Evolutionary conservation across 768 basidiomycete genomes (phyloP).

Genomic region (Sarcomyxa edulis): DNA sequence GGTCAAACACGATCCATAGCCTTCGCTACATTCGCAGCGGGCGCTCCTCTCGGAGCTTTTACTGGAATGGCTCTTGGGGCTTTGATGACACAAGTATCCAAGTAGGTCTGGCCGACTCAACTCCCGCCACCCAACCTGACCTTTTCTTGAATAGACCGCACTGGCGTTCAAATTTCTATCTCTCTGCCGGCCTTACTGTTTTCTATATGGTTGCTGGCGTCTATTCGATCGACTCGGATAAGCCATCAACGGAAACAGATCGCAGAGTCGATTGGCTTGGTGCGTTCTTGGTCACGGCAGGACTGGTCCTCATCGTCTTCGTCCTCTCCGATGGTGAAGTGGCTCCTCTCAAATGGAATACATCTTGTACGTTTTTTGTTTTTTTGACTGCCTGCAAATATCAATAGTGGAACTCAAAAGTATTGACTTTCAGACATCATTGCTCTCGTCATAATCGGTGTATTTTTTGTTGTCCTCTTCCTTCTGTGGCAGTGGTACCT

Average conservation of each 20-base stretch:
- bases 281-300: slow-evolving; percentile 54
- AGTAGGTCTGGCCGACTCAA: slow-evolving; percentile 19
- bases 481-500: slow-evolving; percentile 62
- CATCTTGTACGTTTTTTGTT: slow-evolving; percentile 27
- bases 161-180: slow-evolving; percentile 65
- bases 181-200: slow-evolving; percentile 52
- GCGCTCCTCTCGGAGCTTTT: slow-evolving; percentile 76
- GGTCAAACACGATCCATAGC: slow-evolving; percentile 60
- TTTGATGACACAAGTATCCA: slow-evolving; percentile 51
- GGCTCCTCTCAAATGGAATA: slow-evolving; percentile 58
- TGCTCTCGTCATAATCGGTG: slow-evolving; percentile 55
- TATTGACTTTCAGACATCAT: slow-evolving; percentile 53
- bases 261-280: slow-evolving; percentile 75
- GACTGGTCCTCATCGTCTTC: slow-evolving; percentile 68
- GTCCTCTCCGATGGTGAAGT: slow-evolving; percentile 62
- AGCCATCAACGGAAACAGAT: slow-evolving; percentile 32
- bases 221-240: slow-evolving; percentile 59
- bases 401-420: too few relatives aligned
- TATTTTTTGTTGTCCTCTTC: slow-evolving; percentile 52
- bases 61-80: slow-evolving; percentile 70
- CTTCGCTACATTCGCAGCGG: slow-evolving; percentile 81
- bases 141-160: slow-evolving; percentile 25
- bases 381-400: background rate
- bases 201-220: slow-evolving; percentile 47
- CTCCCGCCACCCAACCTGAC: too few relatives aligned